Conservation (phyloP, 2,329 filamentous ascomycete genomes). For the Beauveria sp. region DNA sequence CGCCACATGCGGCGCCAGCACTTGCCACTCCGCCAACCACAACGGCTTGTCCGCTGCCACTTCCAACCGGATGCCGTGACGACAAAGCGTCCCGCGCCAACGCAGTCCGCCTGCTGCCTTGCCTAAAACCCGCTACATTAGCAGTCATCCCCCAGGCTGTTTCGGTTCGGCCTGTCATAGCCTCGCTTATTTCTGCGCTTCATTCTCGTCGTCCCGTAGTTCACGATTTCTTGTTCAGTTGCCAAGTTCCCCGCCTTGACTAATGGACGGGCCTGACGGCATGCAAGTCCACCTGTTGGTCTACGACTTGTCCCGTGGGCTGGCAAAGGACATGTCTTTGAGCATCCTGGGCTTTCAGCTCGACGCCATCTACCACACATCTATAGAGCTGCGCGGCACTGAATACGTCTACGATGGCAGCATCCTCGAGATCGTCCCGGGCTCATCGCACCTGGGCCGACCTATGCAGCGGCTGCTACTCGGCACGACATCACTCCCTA, state of each 20-base stretch:
- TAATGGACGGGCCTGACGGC: conserved; percentile 9
- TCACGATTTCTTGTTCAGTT: background rate
- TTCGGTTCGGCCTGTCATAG: background rate
- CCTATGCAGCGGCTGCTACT: conserved; percentile 71
- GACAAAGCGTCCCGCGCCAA: background rate
- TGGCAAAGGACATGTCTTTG: conserved; percentile 49
- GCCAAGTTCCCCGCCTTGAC: background rate
- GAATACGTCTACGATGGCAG: conserved; percentile 91
- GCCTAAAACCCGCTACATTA: background rate
- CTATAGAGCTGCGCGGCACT: conserved; percentile 72
- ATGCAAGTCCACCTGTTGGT: conserved; percentile 75
- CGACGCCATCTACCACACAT: conserved; percentile 93
- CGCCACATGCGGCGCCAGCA: conserved; percentile 6
- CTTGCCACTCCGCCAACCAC: background rate
- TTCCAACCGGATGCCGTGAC: background rate
- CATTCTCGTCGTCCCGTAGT: background rate
- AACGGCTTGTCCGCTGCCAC: background rate
- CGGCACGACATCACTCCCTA: conserved; percentile 69
- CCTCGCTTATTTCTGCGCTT: background rate
- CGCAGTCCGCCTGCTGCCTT: conserved; percentile 8
- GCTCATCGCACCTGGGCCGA: conserved; percentile 76
- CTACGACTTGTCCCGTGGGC: conserved; percentile 65
- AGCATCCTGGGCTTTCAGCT: conserved; percentile 53
- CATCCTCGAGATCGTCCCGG: conserved; percentile 73
- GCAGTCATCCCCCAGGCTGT: background rate